These are phyloP conservation scores for Xylaria grammica DNA, from an alignment of 495 filamentous ascomycete species.

Conservation along the genomic window DNA sequence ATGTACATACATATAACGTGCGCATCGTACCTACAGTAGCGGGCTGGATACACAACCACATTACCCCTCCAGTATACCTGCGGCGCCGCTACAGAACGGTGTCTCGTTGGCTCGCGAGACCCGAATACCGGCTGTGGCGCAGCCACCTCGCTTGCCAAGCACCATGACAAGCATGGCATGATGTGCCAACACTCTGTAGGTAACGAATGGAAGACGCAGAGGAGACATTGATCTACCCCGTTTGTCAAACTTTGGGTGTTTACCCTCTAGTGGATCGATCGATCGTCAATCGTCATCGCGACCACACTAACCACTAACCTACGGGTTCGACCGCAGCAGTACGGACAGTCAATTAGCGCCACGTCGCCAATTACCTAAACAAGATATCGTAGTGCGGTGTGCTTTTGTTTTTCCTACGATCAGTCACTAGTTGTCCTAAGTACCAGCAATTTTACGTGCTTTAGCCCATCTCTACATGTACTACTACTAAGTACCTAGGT, in stretches of 20 bases:
- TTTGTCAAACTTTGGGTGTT: conserved; percentile 12
- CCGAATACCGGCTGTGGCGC: conserved; percentile 14
- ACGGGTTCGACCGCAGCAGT: conserved; percentile 17
- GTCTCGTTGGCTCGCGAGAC: conserved; percentile 18
- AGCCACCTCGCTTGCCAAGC: no score
- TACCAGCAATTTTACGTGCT: no score
- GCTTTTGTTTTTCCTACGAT: no score
- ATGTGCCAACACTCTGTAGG: background rate
- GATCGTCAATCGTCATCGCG: background rate
- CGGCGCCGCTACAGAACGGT: no score
- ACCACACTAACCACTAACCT: background rate
- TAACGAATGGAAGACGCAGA: conserved; percentile 6
- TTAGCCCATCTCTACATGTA: no score
- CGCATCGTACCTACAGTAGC: conserved; percentile 18
- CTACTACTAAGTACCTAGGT: no score
- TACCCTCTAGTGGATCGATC: conserved; percentile 14
- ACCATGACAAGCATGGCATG: conserved; percentile 14
- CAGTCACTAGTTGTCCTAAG: no score
- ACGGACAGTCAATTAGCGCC: background rate
- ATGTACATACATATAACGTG: background rate
- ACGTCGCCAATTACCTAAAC: no score
- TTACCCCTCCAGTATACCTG: background rate
- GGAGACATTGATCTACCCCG: background rate
- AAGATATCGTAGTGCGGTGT: no score
- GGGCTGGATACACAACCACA: background rate